phyloP scores from a whole-genome alignment of 2,329 filamentous ascomycete genomes.

The Xylariaceae sp. region DNA sequence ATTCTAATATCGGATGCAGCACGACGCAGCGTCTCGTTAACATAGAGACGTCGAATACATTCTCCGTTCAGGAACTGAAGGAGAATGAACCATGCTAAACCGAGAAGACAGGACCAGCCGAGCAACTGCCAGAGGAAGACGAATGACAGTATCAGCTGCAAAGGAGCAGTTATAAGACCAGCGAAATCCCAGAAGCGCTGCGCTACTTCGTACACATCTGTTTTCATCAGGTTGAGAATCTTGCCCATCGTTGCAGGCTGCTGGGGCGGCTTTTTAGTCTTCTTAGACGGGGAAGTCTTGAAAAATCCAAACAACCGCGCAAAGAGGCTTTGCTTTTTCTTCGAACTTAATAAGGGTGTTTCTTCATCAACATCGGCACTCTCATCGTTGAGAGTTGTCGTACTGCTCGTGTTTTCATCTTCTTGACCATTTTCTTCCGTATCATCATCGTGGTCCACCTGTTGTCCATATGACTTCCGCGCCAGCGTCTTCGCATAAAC shows the following conservation, averaged over 20 bases:
- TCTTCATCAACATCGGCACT: constrained; percentile 17
- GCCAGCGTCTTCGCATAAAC: constrained; percentile 72
- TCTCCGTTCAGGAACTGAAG: constrained; percentile 66
- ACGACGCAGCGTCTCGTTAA: constrained; percentile 66
- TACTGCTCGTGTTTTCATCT: constrained; percentile 6
- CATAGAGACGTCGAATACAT: constrained; percentile 60
- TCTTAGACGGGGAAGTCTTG: constrained; percentile 19
- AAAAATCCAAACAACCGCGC: constrained; percentile 27
- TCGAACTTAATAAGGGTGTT: constrained; percentile 21
- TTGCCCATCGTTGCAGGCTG: constrained; percentile 78
- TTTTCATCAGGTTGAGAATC: constrained; percentile 80
- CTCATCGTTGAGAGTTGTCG: background rate
- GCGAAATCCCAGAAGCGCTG: constrained; percentile 87
- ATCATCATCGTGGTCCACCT: constrained; percentile 27
- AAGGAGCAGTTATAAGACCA: constrained; percentile 66
- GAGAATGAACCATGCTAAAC: constrained; percentile 61
- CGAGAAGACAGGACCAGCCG: constrained; percentile 72
- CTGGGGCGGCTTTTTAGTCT: constrained; percentile 32
- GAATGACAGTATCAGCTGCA: constrained; percentile 70
- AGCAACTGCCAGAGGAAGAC: constrained; percentile 72
- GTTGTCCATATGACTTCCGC: constrained; percentile 51
- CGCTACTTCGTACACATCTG: constrained; percentile 75
- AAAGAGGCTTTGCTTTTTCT: constrained; percentile 25
- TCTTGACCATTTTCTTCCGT: constrained; percentile 18
- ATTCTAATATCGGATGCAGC: constrained; percentile 70